phyloP scores from a whole-genome alignment of 148 eudicot species.

The Bassia scoparia region DNA sequence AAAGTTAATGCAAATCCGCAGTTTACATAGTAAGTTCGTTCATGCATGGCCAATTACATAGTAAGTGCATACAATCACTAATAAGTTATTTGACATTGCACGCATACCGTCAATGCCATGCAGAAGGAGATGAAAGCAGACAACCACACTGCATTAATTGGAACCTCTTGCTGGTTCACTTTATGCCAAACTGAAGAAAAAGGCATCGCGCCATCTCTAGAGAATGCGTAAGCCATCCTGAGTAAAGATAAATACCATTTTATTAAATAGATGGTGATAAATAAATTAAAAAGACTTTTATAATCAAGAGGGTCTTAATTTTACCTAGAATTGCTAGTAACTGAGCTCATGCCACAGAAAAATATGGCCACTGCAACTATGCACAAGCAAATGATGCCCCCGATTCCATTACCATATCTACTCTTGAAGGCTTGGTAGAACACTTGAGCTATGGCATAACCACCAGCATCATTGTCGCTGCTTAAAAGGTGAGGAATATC shows the following conservation, averaged over 20 bases:
- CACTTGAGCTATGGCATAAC: constrained; percentile 90
- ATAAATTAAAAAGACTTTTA: neutral
- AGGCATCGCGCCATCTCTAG: constrained; percentile 99
- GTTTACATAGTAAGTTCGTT: no score
- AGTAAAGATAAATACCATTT: neutral
- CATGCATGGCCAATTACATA: no score
- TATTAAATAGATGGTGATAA: neutral
- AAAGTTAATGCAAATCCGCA: no score
- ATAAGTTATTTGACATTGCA: neutral
- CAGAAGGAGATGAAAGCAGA: constrained; percentile 82
- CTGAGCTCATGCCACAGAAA: constrained; percentile 92
- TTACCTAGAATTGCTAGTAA: constrained; percentile 97
- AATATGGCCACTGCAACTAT: constrained; percentile 83
- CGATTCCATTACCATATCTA: constrained; percentile 74
- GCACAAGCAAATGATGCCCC: constrained; percentile 83
- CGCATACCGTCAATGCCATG: constrained; percentile 95
- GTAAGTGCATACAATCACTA: no score
- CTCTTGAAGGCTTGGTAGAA: constrained; percentile 80
- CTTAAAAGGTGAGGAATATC: constrained; percentile 72
- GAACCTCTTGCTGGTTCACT: constrained; percentile 84
- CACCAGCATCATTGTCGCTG: constrained; percentile 73
- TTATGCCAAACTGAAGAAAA: constrained; percentile 83
- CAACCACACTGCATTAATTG: constrained; percentile 88
- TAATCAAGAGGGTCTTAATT: neutral
- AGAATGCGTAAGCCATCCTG: constrained; percentile 98